phyloP scores from a whole-genome alignment of 106 monocot genomes.

The Triglochin maritima region DNA sequence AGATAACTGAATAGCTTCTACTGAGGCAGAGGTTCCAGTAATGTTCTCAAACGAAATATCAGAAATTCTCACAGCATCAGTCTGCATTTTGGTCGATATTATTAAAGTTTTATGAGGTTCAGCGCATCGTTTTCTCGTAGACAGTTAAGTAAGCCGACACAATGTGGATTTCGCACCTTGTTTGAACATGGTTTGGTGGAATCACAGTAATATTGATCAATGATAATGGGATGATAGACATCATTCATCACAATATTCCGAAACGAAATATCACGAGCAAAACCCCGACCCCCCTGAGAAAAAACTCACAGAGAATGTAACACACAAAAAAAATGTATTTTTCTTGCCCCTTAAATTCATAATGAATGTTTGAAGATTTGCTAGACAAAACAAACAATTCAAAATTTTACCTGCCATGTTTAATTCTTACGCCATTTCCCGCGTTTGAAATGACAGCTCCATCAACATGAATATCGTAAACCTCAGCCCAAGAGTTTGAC shows the following conservation, averaged over 20 bases:
- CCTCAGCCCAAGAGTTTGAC: constrained; percentile 21
- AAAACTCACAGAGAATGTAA: not conserved
- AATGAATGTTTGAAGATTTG: not conserved
- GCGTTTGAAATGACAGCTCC: constrained; percentile 42
- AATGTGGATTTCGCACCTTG: constrained; percentile 22
- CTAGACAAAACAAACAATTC: not conserved
- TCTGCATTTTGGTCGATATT: constrained; percentile 27
- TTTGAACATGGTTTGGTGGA: constrained; percentile 40
- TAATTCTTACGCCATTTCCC: constrained; percentile 75
- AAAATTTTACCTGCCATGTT: constrained; percentile 60
- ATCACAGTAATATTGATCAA: constrained; percentile 84
- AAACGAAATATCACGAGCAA: constrained; percentile 39
- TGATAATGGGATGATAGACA: constrained; percentile 72
- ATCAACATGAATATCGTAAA: constrained; percentile 35
- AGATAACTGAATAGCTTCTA: constrained; percentile 39
- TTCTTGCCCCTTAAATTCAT: not conserved
- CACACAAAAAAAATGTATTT: not conserved
- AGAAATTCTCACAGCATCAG: constrained; percentile 49
- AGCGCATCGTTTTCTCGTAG: too few species aligned
- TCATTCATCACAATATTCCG: constrained; percentile 44
- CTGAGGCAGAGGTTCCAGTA: constrained; percentile 49
- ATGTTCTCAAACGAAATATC: constrained; percentile 40
- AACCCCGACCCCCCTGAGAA: constrained; percentile 44
- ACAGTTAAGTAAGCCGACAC: not conserved
- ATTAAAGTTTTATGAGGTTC: too few species aligned